Conservation (phyloP, 495 filamentous ascomycete genomes). For the Penicillium ucsense region DNA sequence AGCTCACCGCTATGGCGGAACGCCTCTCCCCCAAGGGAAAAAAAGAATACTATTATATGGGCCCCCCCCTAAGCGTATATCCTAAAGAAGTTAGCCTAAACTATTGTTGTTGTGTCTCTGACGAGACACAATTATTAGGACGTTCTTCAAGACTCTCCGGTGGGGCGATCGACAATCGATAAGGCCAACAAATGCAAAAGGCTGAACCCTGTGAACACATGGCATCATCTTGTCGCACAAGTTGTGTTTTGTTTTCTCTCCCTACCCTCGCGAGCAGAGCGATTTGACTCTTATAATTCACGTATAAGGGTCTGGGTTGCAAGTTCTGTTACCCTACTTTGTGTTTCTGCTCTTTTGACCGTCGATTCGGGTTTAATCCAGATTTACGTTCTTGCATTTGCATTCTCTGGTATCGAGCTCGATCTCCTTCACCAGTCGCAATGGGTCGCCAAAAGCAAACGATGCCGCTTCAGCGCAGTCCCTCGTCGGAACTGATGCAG, state of each 20-base stretch:
- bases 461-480: slow-evolving; percentile 52
- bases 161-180: slow-evolving; percentile 16
- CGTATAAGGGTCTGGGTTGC: background rate
- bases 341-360: too few relatives aligned
- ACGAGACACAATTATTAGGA: background rate
- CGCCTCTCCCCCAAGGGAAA: too few relatives aligned
- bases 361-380: too few relatives aligned
- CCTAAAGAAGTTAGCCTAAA: too few relatives aligned
- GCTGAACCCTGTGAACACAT: slow-evolving; percentile 30
- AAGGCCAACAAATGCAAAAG: background rate
- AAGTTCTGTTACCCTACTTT: too few relatives aligned
- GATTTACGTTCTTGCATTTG: background rate
- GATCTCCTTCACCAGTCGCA: slow-evolving; percentile 2
- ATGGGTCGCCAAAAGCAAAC: slow-evolving; percentile 71
- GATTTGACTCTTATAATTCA: slow-evolving; percentile 3
- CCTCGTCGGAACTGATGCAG: slow-evolving; percentile 52
- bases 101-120: too few relatives aligned
- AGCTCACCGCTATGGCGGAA: too few relatives aligned
- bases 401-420: background rate
- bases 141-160: slow-evolving; percentile 9
- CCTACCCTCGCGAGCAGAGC: too few relatives aligned
- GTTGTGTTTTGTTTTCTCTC: background rate
- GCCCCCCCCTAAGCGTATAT: too few relatives aligned
- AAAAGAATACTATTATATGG: too few relatives aligned
- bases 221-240: slow-evolving; percentile 22